Percentiles rank a stretch among this genome's conserved stretches.
Conservation (phyloP, 1,284 basidiomycete species). For the Apiotrichum akiyoshidainum region DNA sequence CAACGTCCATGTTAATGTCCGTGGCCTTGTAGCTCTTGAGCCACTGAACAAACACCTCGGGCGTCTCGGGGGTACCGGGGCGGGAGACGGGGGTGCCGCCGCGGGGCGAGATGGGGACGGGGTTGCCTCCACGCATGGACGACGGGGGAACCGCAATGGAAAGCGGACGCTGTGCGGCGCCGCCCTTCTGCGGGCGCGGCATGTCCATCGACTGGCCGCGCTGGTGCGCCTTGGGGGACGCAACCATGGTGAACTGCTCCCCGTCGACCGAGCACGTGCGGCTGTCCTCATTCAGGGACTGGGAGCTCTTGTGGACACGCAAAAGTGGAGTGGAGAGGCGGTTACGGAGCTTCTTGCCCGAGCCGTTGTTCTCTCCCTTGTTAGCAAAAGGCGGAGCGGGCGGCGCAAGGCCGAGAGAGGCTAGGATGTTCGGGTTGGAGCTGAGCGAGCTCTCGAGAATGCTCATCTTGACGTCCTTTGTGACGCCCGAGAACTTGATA, state of each 20-base stretch:
- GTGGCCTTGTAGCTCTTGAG: slow-evolving; percentile 36
- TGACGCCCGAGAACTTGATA: slow-evolving; percentile 42
- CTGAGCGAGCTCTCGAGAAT: slow-evolving; percentile 40
- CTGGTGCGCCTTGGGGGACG: slow-evolving; percentile 24
- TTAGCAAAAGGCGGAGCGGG: slow-evolving; percentile 8
- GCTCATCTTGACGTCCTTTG: slow-evolving; percentile 40
- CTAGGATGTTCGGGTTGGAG: slow-evolving; percentile 41
- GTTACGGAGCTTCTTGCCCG: slow-evolving; percentile 34
- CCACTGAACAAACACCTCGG: slow-evolving; percentile 39
- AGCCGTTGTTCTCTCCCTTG: background rate
- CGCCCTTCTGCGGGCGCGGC: slow-evolving; percentile 8
- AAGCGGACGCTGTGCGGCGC: background rate
- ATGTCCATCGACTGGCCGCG: slow-evolving; percentile 30
- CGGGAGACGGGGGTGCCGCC: background rate
- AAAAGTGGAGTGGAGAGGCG: slow-evolving; percentile 40
- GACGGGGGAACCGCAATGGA: background rate
- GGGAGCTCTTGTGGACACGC: slow-evolving; percentile 41
- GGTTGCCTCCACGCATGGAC: background rate
- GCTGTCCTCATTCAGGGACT: slow-evolving; percentile 20
- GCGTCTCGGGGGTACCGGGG: slow-evolving; percentile 27
- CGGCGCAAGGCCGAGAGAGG: slow-evolving; percentile 35
- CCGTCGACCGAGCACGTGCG: slow-evolving; percentile 24
- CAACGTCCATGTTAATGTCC: slow-evolving; percentile 46
- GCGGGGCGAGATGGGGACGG: slow-evolving; percentile 8
- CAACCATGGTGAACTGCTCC: slow-evolving; percentile 42